Evolutionary conservation across 202 grass and related monocot genomes (phyloP).

Genomic region (Eragrostis tef): DNA sequence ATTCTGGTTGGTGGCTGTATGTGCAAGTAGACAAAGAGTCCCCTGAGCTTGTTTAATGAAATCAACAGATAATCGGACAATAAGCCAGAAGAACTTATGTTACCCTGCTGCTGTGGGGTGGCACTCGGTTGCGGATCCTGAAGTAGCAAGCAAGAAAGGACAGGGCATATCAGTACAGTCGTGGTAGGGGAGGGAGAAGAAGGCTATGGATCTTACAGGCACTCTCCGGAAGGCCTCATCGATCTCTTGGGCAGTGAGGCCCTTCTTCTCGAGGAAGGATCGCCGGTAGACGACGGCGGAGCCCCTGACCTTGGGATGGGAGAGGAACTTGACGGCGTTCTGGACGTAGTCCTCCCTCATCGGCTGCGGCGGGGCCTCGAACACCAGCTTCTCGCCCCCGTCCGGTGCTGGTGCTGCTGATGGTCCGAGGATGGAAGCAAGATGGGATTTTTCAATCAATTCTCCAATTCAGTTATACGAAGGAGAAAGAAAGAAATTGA

Average conservation of each 20-base stretch:
- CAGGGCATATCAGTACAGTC: not conserved
- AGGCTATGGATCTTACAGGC: slow-evolving; percentile 51
- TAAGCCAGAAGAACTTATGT: not conserved
- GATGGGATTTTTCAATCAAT: not conserved
- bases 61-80: not conserved
- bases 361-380: slow-evolving; percentile 50
- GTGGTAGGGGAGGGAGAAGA: not conserved
- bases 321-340: slow-evolving; percentile 95
- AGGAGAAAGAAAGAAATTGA: not conserved
- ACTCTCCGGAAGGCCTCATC: slow-evolving; percentile 93
- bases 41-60: slow-evolving; percentile 1
- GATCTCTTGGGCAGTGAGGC: slow-evolving; percentile 87
- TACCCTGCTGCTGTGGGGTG: slow-evolving; percentile 52
- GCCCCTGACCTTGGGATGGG: slow-evolving; percentile 83
- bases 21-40: not conserved
- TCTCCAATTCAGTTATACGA: not conserved
- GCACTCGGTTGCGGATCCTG: slow-evolving; percentile 71
- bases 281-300: slow-evolving; percentile 76
- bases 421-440: slow-evolving; percentile 3
- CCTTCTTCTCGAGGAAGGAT: slow-evolving; percentile 91
- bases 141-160: not conserved
- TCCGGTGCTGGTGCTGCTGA: not conserved
- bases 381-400: slow-evolving; percentile 37
- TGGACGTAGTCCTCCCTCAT: slow-evolving; percentile 82
- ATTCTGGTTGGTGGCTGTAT: slow-evolving; percentile 36